Conservation (phyloP, 192 early-diverging fungal species). For the Diversispora eburnea region DNA sequence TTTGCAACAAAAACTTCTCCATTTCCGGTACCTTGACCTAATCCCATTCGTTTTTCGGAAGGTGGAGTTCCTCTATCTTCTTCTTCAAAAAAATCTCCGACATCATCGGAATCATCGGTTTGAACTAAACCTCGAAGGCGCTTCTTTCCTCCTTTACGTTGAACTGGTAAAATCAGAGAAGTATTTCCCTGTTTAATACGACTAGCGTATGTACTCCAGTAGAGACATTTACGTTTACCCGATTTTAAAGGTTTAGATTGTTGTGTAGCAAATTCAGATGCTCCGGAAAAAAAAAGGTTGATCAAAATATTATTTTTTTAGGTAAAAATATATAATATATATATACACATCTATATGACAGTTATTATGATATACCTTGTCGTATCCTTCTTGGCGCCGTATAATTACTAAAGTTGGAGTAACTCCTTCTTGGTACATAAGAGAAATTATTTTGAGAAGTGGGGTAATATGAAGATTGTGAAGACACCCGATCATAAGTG, state of each 20-base stretch:
- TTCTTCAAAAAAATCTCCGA: constrained; percentile 45
- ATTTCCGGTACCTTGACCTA: constrained; percentile 37
- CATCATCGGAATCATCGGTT: constrained; percentile 45
- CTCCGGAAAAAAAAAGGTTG: neutral
- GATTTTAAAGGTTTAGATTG: neutral
- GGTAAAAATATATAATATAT: neutral
- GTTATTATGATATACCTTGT: neutral
- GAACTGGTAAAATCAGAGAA: constrained; percentile 46
- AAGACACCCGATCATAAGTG: too few species aligned
- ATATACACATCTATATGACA: neutral
- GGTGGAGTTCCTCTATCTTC: constrained; percentile 36
- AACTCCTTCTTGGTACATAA: neutral
- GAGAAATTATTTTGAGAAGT: neutral
- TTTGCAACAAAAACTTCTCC: constrained; percentile 35
- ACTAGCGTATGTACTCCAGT: constrained; percentile 45
- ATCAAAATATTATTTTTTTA: neutral
- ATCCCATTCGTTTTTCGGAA: constrained; percentile 15
- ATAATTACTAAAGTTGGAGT: neutral
- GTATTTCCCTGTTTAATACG: constrained; percentile 51
- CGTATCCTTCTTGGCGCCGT: neutral
- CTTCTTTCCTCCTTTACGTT: constrained; percentile 37
- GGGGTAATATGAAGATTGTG: too few species aligned
- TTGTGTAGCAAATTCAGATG: neutral
- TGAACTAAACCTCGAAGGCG: constrained; percentile 39
- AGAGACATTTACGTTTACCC: neutral